phyloP scores from a whole-genome alignment of 2,329 filamentous ascomycete genomes.

The Colletotrichum endophyticum region DNA sequence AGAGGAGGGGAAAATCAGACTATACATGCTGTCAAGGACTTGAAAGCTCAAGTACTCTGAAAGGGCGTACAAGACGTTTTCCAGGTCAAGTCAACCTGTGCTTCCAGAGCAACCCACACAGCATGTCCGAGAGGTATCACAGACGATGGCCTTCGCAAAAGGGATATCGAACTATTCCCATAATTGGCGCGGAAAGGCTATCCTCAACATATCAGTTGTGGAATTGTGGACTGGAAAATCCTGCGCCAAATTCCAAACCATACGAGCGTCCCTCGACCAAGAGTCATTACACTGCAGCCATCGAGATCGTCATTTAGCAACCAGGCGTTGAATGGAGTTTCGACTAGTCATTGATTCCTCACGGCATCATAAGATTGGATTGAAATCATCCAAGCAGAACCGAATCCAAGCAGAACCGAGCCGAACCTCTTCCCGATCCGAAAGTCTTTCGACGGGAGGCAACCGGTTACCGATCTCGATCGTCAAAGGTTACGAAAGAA shows the following conservation, averaged over 20 bases:
- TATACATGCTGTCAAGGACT: background rate
- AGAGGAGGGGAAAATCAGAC: background rate
- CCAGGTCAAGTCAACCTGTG: background rate
- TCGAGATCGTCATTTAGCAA: accelerated
- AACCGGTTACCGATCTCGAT: background rate
- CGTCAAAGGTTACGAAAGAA: background rate
- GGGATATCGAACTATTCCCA: background rate
- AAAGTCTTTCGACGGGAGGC: background rate
- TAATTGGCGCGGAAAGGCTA: background rate
- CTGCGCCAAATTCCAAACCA: accelerated
- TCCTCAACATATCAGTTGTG: background rate
- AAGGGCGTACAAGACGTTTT: accelerated
- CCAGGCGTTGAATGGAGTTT: background rate
- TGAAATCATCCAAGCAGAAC: background rate
- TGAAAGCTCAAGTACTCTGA: background rate
- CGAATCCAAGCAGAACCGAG: background rate
- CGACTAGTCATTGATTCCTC: background rate
- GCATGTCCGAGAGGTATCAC: accelerated
- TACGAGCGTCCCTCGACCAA: background rate
- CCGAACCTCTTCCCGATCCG: background rate
- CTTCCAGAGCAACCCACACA: background rate
- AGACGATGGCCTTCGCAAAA: background rate
- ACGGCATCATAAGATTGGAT: background rate
- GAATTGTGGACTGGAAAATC: background rate
- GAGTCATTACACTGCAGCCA: background rate